Evolutionary conservation across 2,329 filamentous ascomycete genomes (phyloP).

Genomic region (Xylariomycetidae sp.): DNA sequence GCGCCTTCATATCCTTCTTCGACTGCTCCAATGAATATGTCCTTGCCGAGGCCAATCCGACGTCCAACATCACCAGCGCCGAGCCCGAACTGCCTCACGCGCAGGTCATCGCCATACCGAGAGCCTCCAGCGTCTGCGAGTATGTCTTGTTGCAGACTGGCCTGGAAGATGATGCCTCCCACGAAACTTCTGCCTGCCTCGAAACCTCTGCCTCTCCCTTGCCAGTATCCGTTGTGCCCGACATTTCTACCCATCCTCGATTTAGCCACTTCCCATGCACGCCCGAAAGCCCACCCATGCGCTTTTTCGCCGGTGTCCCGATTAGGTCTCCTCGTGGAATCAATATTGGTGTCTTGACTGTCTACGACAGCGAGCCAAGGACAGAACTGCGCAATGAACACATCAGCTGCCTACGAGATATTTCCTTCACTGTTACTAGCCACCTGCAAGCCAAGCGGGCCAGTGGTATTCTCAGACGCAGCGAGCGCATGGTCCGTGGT

Average conservation of each 20-base stretch:
- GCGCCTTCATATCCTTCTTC: constrained; percentile 45
- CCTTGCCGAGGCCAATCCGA: constrained; percentile 43
- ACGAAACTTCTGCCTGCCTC: neutral
- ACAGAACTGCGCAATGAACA: constrained; percentile 1
- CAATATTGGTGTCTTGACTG: constrained; percentile 11
- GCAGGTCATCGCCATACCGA: constrained; percentile 25
- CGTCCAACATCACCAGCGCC: constrained; percentile 28
- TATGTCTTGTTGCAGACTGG: constrained; percentile 16
- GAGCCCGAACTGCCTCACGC: constrained; percentile 16
- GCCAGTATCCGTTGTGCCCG: constrained; percentile 28
- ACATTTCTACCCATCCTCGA: constrained; percentile 20
- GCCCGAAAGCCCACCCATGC: neutral
- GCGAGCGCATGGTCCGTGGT: constrained; percentile 17
- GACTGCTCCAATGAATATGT: constrained; percentile 42
- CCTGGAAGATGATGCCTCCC: neutral
- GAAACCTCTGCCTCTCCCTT: constrained; percentile 11
- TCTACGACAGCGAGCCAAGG: constrained; percentile 8
- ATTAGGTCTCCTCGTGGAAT: constrained; percentile 10
- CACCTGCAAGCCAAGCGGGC: constrained; percentile 11
- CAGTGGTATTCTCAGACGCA: constrained; percentile 7
- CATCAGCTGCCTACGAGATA: constrained; percentile 8
- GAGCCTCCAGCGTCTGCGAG: constrained; percentile 25
- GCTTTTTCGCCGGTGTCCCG: constrained; percentile 14
- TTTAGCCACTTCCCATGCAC: neutral
- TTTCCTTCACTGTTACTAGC: constrained; percentile 10